Evolutionary conservation across 345 rosid species (phyloP), one percentile per base, ranked within the genome.

Genomic region (Aurinia saxatilis): DNA sequence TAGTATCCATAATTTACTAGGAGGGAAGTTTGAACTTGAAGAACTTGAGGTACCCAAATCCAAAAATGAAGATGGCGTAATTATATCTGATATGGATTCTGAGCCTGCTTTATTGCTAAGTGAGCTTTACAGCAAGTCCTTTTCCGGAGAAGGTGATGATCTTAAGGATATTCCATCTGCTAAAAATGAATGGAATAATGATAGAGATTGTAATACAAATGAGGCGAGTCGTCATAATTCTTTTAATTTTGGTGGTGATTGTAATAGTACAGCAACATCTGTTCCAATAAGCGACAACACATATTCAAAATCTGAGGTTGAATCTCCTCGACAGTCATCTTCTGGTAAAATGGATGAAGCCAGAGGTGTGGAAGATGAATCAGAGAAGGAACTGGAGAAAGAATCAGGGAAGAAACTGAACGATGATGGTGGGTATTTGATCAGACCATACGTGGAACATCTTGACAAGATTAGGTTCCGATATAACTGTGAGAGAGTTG

Each of bases 401-500:
- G 83, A 74, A 55, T 82, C 82, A 56, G 90, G 81, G 53, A 88
- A 79, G 76, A 96, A 88, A 65, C 75, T 88, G 70, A 77, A 72
- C 52, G 90, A 86, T 73, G 83, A 82, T 77, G 98, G 98, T 47
- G 96, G 84, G 71, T 86, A 88, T 82, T 73, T 86, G 67, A 88
- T 88, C 72, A 79, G 98, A 73, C 98, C 98, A 39, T 91, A 77
- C 75, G 73, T 91, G 75, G 96, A 86, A 68, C 96, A 86, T 48
- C 79, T 77, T 50, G 98, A 91, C 67, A 91, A 86, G 73, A 84
- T 91, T 42, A 78, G 83, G 56, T 81, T 79, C 79, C 80, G 83
- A 68, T 91, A 82, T 64, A 91, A 91, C 78, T 91, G 96, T 70
- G 98, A 91, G 70, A 79, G 96, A 65, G 92, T 91, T 62, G 79